Evolutionary conservation across 2,329 filamentous ascomycete species (phyloP), one percentile per base, ranked within the genome.

Genomic region (Fonsecaea multimorphosa): DNA sequence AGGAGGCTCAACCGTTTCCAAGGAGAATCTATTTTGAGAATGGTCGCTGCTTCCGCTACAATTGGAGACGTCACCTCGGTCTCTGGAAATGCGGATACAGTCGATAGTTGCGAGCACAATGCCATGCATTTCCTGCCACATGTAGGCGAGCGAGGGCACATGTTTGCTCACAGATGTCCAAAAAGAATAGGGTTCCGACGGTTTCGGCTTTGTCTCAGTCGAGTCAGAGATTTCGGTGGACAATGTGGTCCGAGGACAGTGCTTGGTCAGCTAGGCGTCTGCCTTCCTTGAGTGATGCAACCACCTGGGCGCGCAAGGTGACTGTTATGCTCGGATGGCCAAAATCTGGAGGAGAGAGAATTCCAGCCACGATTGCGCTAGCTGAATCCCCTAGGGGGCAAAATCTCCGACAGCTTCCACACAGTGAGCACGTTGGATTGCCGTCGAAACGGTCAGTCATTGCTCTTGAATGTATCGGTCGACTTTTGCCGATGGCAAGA

Each of bases 121-220:
- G 44, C 16, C 19, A 24, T 49, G 19, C 19, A 11, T 49, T 12
- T 5, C 22, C 44, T 16, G 14, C 44, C 44, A 14, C 22, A 24
- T 9, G 14, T 19, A 29, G 58, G 44, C 58, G 46, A 32, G 7
- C 58, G 58, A 34, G 27, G 27, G 34, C n/a, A 29, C 40, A 51
- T 24, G 5, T 24, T 22, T 58, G 31, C 27, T 34, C 34, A 4
- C 34, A 40, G 22, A 14, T 49, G 6, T 19, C 44, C 44, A 14
- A 31, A 7, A n/a, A 58, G 54, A 14, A 29, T 62, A 54, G 61
- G 55, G 38, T 64, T 32, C 44, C 58, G 62, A 49, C 49, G 53
- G 65, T 67, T 62, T 64, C 65, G 62, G 61, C 22, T 64, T 14
- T 19, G 65, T 67, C 65, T 67, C 58, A 67, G 53, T 55, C 31